phyloP scores from a whole-genome alignment of 2,329 filamentous ascomycete genomes.

The Penicillium sp. region DNA sequence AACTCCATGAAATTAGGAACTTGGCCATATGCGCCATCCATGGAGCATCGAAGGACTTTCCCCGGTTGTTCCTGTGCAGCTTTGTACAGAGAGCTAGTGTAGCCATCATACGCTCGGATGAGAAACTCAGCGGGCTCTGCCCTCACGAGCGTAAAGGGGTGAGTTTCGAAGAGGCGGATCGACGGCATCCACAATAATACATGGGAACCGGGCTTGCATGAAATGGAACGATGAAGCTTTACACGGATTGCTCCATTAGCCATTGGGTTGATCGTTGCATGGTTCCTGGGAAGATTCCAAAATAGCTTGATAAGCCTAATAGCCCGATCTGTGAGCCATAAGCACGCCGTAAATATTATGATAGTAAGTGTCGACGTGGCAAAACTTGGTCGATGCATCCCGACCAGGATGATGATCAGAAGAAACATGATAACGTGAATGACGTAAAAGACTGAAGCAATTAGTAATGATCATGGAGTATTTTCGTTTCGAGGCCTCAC shows the following conservation, averaged over 20 bases:
- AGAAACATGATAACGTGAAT: constrained; percentile 16
- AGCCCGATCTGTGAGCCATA: constrained; percentile 59
- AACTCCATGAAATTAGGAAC: constrained; percentile 19
- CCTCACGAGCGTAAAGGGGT: constrained; percentile 39
- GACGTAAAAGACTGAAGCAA: constrained; percentile 14
- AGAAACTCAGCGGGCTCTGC: constrained; percentile 19
- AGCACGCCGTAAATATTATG: constrained; percentile 46
- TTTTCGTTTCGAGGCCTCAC: neutral
- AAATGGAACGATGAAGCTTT: constrained; percentile 55
- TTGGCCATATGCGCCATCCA: constrained; percentile 25
- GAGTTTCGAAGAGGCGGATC: constrained; percentile 61
- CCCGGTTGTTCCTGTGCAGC: constrained; percentile 15
- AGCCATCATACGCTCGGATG: constrained; percentile 20
- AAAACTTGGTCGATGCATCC: constrained; percentile 55
- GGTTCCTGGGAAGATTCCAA: constrained; percentile 54
- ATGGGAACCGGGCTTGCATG: constrained; percentile 61
- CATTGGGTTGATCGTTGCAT: constrained; percentile 55
- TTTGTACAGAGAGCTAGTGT: constrained; percentile 16
- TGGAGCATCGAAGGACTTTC: constrained; percentile 14
- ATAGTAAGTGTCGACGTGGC: constrained; percentile 47
- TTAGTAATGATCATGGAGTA: neutral
- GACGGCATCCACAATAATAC: constrained; percentile 67
- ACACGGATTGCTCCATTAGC: constrained; percentile 60
- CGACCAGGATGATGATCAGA: constrained; percentile 13
- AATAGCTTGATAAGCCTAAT: constrained; percentile 53